Evolutionary conservation across 352 stramenopile species (phyloP).

Genomic region (Hyaloperonospora brassicae): DNA sequence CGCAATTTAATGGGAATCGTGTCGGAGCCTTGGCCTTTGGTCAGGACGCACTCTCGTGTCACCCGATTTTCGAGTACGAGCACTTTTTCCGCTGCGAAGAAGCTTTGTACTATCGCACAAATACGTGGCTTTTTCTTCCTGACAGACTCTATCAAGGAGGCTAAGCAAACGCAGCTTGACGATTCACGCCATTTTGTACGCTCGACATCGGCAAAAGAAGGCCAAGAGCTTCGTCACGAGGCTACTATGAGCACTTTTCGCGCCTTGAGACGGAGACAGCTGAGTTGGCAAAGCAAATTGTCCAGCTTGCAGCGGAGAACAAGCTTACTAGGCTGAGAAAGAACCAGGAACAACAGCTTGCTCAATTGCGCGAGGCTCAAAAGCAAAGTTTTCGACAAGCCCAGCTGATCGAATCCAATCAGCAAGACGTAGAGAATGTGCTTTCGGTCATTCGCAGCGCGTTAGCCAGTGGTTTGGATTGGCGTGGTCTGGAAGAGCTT

Average conservation of each 20-base stretch:
- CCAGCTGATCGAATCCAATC: slow-evolving; percentile 66
- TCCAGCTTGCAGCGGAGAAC: too few species aligned
- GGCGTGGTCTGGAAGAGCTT: too few species aligned
- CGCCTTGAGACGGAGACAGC: slow-evolving; percentile 45
- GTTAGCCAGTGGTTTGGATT: too few species aligned
- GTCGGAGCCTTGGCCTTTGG: slow-evolving; percentile 96
- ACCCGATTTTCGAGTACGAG: slow-evolving; percentile 96
- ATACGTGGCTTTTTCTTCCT: slow-evolving; percentile 75
- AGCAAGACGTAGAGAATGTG: slow-evolving; percentile 79
- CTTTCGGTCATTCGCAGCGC: slow-evolving; percentile 20
- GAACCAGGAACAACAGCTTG: slow-evolving; percentile 2
- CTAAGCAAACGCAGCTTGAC: slow-evolving; percentile 60
- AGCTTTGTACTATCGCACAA: slow-evolving; percentile 9
- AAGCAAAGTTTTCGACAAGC: slow-evolving; percentile 27
- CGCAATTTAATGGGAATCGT: slow-evolving; percentile 92
- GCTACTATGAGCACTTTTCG: slow-evolving; percentile 96
- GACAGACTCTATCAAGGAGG: slow-evolving; percentile 31
- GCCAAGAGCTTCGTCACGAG: slow-evolving; percentile 80
- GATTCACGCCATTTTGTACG: slow-evolving; percentile 90
- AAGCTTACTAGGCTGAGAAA: too few species aligned
- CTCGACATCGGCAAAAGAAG: slow-evolving; percentile 57
- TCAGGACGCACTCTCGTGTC: slow-evolving; percentile 77
- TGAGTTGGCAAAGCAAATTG: too few species aligned
- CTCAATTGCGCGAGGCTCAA: slow-evolving; percentile 21
- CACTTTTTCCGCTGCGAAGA: slow-evolving; percentile 3